Evolutionary conservation across 331 rosid genomes (phyloP), one percentile per base, ranked within the genome.

Genomic region (Quercus tomentella): DNA sequence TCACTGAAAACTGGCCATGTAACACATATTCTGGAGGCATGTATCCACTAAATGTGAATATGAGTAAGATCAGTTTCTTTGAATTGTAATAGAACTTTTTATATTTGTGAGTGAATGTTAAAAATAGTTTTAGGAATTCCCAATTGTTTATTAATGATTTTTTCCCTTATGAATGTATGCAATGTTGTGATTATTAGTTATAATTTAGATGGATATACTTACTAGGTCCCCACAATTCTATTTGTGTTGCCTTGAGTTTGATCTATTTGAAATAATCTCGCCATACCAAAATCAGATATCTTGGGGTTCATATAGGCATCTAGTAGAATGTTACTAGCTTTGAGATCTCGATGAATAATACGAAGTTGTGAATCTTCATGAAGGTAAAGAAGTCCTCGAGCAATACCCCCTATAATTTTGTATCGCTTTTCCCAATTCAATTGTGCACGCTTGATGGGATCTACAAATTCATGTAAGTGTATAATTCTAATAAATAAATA

Each of bases 341-440:
- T 88, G 21, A 90, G 89, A 83, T 90, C 87, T 52, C 86, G 76
- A 54, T 86, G 86, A 65, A 85, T 73, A 16, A 86, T 76, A 41
- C 41, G 72, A 3, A 74, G 75, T 2, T 76, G 87, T 4, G 92
- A 89, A 31, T 89, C 94, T 63, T 88, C 89, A 6, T 88, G 94
- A 57, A 92, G 89, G 43, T 92, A 92, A 51, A 85, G 79, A 54
- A 88, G 82, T 0, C 91, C 92, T 25, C 86, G 83, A 16, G 87
- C 78, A 58, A 89, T 79, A 18, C 92, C 90, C 55, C 15, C 22
- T 18, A 88, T 72, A 45, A 45, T 45, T 45, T 45, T 45, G 52
- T 45, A 45, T 4, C 16, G 16, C 4, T 0, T 45, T 45, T 45
- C 16, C 52, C 52, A 45, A 23, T 76, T 79, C 67, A 86, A 14